Conservation (phyloP, 2,329 filamentous ascomycete species). For the Helotiales sp. region DNA sequence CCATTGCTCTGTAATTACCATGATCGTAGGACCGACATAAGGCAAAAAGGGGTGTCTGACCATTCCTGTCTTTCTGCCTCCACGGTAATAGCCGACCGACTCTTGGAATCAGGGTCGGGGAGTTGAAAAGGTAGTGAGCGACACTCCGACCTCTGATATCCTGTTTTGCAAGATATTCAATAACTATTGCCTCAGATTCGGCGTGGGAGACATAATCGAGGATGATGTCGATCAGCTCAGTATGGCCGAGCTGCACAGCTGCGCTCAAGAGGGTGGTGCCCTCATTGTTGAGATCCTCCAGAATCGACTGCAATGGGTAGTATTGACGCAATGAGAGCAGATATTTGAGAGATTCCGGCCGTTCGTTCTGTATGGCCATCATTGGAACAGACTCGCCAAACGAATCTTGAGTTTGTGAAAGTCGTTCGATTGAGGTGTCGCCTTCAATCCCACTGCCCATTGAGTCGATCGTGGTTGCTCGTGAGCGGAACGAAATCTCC, state of each 20-base stretch:
- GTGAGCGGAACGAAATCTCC: conserved; percentile 78
- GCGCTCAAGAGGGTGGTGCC: conserved; percentile 87
- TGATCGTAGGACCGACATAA: conserved; percentile 96
- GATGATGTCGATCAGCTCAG: conserved; percentile 72
- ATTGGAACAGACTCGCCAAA: conserved; percentile 82
- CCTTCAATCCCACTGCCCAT: conserved; percentile 74
- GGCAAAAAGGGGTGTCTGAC: conserved; percentile 95
- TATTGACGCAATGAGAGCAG: conserved; percentile 75
- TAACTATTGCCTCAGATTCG: conserved; percentile 55
- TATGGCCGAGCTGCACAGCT: conserved; percentile 81
- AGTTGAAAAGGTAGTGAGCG: conserved; percentile 95
- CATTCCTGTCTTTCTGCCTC: conserved; percentile 91
- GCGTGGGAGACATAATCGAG: conserved; percentile 67
- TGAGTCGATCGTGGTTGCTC: conserved; percentile 76
- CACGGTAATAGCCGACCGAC: conserved; percentile 82
- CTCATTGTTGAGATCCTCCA: conserved; percentile 86
- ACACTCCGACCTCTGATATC: conserved; percentile 85
- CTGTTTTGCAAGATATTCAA: conserved; percentile 70
- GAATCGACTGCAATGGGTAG: conserved; percentile 68
- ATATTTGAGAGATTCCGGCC: conserved; percentile 73
- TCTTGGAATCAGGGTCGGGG: conserved; percentile 73
- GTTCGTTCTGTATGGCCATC: conserved; percentile 78
- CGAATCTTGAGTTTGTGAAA: conserved; percentile 69
- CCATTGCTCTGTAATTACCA: conserved; percentile 82
- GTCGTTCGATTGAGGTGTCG: conserved; percentile 78